Evolutionary conservation across 2,329 filamentous ascomycete species (phyloP), one percentile per base, ranked within the genome.

Genomic region (Lasiodiplodia citricola): DNA sequence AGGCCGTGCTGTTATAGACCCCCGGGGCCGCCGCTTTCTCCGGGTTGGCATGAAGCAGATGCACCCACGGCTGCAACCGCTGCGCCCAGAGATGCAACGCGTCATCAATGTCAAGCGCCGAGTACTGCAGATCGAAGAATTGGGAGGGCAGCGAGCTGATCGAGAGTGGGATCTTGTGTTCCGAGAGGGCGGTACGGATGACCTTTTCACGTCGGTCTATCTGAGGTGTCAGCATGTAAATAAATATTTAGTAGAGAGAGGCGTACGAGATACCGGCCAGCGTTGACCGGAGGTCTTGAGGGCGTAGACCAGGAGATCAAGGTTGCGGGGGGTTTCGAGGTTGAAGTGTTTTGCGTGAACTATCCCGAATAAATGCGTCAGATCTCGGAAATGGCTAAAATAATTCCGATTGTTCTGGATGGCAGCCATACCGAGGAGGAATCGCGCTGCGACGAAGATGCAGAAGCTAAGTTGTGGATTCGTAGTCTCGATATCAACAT

Each of bases 41-140:
- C 41, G 58, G 58, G 10, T 51, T 44, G 14, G 58, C 41, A 11
- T 51, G 58, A 28, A 63, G 41, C 16, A 63, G 41, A 28, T 63
- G 58, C 25, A 63, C 58, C 56, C 56, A 58, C 6, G 66, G 66
- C 31, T 58, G 55, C 16, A 71, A 69, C 7, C 70, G 71, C 38
- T 73, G 70, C 0, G 73, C 73, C 74, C 74, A 76, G 6, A 71
- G 65, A 6, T 72, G 70, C 50, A 76, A 62, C 13, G 72, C 68
- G 35, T 76, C 74, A 41, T 74, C 74, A 23, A 76, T 74, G 57
- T 76, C 74, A 2, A 76, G 67, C 35, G 72, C 74, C 1, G 75
- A 74, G 64, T 74, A 74, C 23, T 73, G 71, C 23, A 76, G 55
- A 60, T 76, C 74, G 52, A 75, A 75, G 28, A 76, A 75, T 38